These are phyloP conservation scores for Fusarium coicis DNA, from an alignment of 2,329 filamentous ascomycete genomes.

Conservation along the genomic window DNA sequence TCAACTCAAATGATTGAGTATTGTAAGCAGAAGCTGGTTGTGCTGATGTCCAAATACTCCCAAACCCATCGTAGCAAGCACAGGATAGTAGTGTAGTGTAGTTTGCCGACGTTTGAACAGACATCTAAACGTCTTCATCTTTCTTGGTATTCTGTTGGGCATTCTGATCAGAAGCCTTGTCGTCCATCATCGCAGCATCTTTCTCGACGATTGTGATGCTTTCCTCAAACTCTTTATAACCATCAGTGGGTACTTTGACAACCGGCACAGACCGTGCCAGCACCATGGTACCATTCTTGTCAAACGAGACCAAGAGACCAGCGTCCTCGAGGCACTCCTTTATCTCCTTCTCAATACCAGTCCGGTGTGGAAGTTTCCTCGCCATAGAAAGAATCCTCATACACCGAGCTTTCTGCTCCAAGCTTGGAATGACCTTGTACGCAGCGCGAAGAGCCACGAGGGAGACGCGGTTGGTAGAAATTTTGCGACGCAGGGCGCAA, in stretches of 20 bases:
- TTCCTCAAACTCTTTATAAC: not conserved
- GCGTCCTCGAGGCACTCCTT: not conserved
- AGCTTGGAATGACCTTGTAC: not conserved
- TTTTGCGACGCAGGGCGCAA: not conserved
- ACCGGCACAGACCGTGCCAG: not conserved
- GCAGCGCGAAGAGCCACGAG: slow-evolving; percentile 12
- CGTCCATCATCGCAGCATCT: not conserved
- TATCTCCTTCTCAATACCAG: slow-evolving; percentile 1
- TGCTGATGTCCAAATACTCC: not conserved
- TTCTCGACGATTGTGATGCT: not conserved
- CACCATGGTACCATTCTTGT: not conserved
- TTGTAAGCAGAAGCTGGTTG: not conserved
- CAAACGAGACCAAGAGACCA: not conserved
- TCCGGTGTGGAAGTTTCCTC: not conserved
- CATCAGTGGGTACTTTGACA: not conserved
- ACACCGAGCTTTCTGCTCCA: not conserved
- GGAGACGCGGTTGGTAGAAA: not conserved
- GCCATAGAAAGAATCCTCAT: not conserved
- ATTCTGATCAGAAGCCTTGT: not conserved
- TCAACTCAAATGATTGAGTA: not conserved
- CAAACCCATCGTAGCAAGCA: not conserved
- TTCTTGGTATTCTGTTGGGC: not conserved
- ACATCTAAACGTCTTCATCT: not conserved
- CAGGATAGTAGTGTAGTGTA: not conserved
- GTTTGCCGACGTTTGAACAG: not conserved